Percentiles rank a stretch among this genome's conserved stretches.
These are phyloP conservation scores for Penicillium hesseltinei DNA, from an alignment of 2,329 filamentous ascomycete species.

Conservation along the genomic window DNA sequence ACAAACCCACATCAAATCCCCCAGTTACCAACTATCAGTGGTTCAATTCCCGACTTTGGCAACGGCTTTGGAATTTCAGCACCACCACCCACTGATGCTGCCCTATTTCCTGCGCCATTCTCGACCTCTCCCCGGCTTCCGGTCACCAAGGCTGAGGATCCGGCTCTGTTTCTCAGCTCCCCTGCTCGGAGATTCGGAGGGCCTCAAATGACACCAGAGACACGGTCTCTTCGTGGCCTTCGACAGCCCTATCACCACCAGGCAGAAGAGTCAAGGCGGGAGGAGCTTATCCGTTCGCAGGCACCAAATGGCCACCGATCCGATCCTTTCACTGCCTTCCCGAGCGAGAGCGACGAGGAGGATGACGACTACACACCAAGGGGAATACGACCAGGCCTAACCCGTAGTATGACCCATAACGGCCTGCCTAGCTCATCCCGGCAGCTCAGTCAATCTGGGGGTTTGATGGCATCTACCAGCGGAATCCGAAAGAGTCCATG, in stretches of 20 bases:
- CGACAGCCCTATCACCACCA: slow-evolving; percentile 51
- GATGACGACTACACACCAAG: slow-evolving; percentile 37
- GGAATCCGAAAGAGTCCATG: slow-evolving; percentile 44
- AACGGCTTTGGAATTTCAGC: slow-evolving; percentile 30
- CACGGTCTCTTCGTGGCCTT: slow-evolving; percentile 27
- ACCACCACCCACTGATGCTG: slow-evolving; percentile 34
- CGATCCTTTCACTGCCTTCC: slow-evolving; percentile 30
- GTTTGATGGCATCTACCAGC: slow-evolving; percentile 34
- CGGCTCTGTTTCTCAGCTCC: slow-evolving; percentile 49
- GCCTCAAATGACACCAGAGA: slow-evolving; percentile 33
- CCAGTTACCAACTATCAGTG: slow-evolving; percentile 38
- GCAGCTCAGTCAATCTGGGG: slow-evolving; percentile 31
- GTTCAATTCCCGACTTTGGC: slow-evolving; percentile 33
- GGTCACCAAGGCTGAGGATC: slow-evolving; percentile 43
- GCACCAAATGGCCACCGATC: slow-evolving; percentile 29
- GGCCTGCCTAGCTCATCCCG: slow-evolving; percentile 32
- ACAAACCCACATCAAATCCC: slow-evolving; percentile 29
- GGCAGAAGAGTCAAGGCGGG: slow-evolving; percentile 48
- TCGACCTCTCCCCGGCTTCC: slow-evolving; percentile 46
- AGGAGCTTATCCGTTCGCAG: slow-evolving; percentile 38
- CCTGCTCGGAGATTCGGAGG: slow-evolving; percentile 48
- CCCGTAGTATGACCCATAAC: slow-evolving; percentile 43
- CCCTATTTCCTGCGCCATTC: slow-evolving; percentile 45
- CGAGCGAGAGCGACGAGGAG: slow-evolving; percentile 33
- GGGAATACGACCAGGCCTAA: slow-evolving; percentile 36